Percentiles rank a stretch among this genome's conserved stretches.
Conservation (phyloP, 352 stramenopile species). For the Phytophthora hibernalis region DNA sequence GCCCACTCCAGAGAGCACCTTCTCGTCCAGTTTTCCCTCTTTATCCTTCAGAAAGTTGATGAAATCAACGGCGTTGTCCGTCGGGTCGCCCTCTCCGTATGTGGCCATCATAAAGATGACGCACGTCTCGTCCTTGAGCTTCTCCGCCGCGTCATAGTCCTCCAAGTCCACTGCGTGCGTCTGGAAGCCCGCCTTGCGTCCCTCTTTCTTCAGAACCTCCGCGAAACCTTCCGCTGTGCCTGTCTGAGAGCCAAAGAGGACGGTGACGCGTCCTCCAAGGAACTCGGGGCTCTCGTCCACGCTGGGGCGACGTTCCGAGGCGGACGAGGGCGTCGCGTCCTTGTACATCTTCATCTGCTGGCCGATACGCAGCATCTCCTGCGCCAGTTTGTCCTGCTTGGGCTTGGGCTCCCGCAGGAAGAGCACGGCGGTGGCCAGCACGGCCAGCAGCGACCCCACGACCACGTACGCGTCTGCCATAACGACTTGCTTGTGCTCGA, state of each 20-base stretch:
- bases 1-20: conserved; percentile 67
- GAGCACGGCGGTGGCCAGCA: conserved; percentile 69
- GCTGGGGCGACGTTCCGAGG: conserved; percentile 9
- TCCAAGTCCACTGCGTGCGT: conserved; percentile 94
- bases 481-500: conserved; percentile 16
- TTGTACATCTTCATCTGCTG: conserved; percentile 90
- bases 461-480: conserved; percentile 74
- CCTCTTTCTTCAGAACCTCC: conserved; percentile 93
- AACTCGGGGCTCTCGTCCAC: conserved; percentile 48
- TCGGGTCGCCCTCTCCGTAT: conserved; percentile 98
- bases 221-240: conserved; percentile 98
- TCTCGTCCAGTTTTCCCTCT: conserved; percentile 25
- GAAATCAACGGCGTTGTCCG: conserved; percentile 97
- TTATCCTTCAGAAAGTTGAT: conserved; percentile 91
- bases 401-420: conserved; percentile 63
- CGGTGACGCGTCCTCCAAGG: conserved; percentile 80
- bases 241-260: conserved; percentile 98
- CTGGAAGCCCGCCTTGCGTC: conserved; percentile 86
- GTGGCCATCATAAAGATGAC: conserved; percentile 97
- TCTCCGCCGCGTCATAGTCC: conserved; percentile 88
- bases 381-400: conserved; percentile 70
- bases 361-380: conserved; percentile 73
- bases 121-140: conserved; percentile 53
- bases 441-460: conserved; percentile 69
- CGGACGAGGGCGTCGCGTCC: conserved; percentile 32